Base-by-base conservation (phyloP, 2,329 filamentous ascomycete genomes). In the Aureobasidium sp. region DNA sequence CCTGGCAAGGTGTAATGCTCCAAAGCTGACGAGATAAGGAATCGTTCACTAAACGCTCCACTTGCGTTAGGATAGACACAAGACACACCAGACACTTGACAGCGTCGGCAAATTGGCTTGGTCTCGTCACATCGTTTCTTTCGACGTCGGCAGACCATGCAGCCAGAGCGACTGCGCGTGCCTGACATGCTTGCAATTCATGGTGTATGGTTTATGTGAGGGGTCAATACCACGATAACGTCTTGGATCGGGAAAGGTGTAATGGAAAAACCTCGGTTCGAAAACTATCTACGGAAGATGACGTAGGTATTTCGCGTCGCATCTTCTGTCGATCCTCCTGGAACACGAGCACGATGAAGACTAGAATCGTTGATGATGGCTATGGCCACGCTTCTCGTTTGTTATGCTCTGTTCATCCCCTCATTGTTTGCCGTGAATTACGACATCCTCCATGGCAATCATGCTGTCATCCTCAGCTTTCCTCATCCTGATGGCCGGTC, bases 61-160 rank as follows among this genome's bases (percentile, higher is more conserved):
- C 42, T 37, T n/a, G 42, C 40, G 37, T 37, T 58, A 6, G 54
- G 40, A 14, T 47, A 58, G 19, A 58, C 27, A 27, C 54, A 58
- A 22, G 40, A 35, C 29, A 12, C 42, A 29, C 54, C 54, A 45
- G 42, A 47, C 9, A 19, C 14, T n/a, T 58, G 54, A 47, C 54
- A 58, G 15, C 54, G 54, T 24, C 24, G 40, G 15, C 54, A 58
- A 7, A 37, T 37, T 27, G 54, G 54, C 29, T 47, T 58, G n/a
- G 22, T 8, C 14, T 58, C 54, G 24, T 58, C 54, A 27, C 54
- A 58, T 24, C 54, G 17, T 14, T 58, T 58, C 24, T 58, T 58
- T 5, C 54, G 54, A 24, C 54, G 54, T 45, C 54, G 54, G n/a
- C 54, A 58, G 17, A 2, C 31, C 19, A 47, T 24, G 12, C 54